A percentile compares a stretch with the other conserved stretches of the same genome.
Conservation (phyloP, 768 basidiomycete species). For the Lactifluus subvellereus region DNA sequence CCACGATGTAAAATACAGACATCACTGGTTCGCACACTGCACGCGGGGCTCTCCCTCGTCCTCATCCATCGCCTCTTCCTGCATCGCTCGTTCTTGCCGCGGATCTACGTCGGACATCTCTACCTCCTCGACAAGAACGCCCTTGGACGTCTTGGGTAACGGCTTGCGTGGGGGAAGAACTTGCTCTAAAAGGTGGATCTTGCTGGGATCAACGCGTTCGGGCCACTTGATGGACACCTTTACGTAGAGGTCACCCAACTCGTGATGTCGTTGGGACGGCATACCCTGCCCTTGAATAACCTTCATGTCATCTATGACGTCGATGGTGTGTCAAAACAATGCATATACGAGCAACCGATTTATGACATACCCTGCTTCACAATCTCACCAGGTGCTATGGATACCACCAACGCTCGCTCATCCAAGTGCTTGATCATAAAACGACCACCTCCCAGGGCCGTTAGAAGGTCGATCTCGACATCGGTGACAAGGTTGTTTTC, state of each 20-base stretch:
- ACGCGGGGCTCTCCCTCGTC: slow-evolving; percentile 88
- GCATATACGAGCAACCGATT: not conserved
- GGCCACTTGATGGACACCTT: slow-evolving; percentile 88
- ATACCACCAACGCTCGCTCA: slow-evolving; percentile 80
- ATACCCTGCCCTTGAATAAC: slow-evolving; percentile 94
- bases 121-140: slow-evolving; percentile 74
- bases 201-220: slow-evolving; percentile 60
- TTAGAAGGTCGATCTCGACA: slow-evolving; percentile 88
- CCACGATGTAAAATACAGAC: slow-evolving; percentile 12
- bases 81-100: slow-evolving; percentile 46
- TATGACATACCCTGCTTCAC: slow-evolving; percentile 78
- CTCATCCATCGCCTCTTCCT: slow-evolving; percentile 86
- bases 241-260: slow-evolving; percentile 89
- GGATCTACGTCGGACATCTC: slow-evolving; percentile 74
- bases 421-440: slow-evolving; percentile 91
- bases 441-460: slow-evolving; percentile 87
- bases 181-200: slow-evolving; percentile 69
- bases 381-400: slow-evolving; percentile 82
- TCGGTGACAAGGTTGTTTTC: slow-evolving; percentile 84
- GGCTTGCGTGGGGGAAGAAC: slow-evolving; percentile 78
- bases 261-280: slow-evolving; percentile 98
- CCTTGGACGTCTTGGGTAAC: slow-evolving; percentile 62
- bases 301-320: slow-evolving; percentile 68
- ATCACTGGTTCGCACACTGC: slow-evolving; percentile 89
- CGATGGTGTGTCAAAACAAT: not conserved